Evolutionary conservation across 2,329 filamentous ascomycete genomes (phyloP).

Genomic region (Didymosphaeria variabile): DNA sequence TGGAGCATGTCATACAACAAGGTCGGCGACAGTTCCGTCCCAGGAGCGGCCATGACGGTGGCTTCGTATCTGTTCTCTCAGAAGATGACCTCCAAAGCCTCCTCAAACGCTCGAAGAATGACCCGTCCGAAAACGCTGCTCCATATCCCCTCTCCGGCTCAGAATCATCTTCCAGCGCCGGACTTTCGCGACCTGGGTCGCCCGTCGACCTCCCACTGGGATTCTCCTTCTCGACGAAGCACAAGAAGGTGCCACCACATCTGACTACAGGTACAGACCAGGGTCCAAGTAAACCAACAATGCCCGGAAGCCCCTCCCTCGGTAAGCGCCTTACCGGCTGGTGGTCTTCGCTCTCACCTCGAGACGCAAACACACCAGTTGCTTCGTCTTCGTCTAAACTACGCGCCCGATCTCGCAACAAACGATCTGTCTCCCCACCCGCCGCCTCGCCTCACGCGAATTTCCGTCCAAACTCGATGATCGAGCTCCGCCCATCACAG

Average conservation of each 20-base stretch:
- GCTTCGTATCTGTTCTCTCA: slow-evolving; percentile 52
- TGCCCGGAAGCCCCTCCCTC: slow-evolving; percentile 41
- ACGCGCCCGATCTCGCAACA: slow-evolving; percentile 13
- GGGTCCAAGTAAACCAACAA: slow-evolving; percentile 8
- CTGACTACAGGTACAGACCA: slow-evolving; percentile 17
- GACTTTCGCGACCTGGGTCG: slow-evolving; percentile 36
- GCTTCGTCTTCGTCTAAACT: slow-evolving; percentile 11
- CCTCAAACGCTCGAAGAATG: slow-evolving; percentile 43
- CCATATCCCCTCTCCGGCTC: slow-evolving; percentile 37
- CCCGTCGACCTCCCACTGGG: slow-evolving; percentile 39
- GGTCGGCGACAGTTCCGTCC: slow-evolving; percentile 58
- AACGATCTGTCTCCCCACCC: slow-evolving; percentile 16
- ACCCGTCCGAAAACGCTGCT: slow-evolving; percentile 20
- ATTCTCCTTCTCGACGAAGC: slow-evolving; percentile 38
- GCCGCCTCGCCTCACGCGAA: slow-evolving; percentile 23
- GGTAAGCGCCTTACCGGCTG: slow-evolving; percentile 45
- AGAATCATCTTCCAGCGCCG: slow-evolving; percentile 42
- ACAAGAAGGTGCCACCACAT: slow-evolving; percentile 22
- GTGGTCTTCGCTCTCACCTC: slow-evolving; percentile 45
- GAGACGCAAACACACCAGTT: slow-evolving; percentile 17
- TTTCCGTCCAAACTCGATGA: slow-evolving; percentile 48
- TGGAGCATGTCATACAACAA: slow-evolving; percentile 74
- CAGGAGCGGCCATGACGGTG: slow-evolving; percentile 40
- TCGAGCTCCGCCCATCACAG: slow-evolving; percentile 44
- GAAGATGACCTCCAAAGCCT: slow-evolving; percentile 58